Percentiles rank a stretch among this genome's conserved stretches.
Conservation (phyloP, 495 filamentous ascomycete genomes). For the Chaetomium fimeti region DNA sequence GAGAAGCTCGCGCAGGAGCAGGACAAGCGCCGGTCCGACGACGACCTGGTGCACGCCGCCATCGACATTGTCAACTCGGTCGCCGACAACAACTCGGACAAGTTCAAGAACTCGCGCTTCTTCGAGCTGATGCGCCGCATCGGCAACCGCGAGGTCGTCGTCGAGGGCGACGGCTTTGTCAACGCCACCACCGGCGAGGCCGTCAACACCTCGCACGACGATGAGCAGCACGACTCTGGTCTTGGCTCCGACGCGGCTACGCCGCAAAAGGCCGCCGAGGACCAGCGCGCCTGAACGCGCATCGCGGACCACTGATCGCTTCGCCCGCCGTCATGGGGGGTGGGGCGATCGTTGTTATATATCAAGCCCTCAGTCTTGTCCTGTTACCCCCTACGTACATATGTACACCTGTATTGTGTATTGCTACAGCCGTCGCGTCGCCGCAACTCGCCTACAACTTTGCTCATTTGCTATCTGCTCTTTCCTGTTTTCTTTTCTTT, state of each 20-base stretch:
- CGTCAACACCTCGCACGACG: slow-evolving; percentile 14
- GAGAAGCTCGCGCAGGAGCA: slow-evolving; percentile 28
- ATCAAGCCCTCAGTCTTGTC: neutral
- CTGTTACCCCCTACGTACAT: neutral
- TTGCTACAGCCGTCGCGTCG: slow-evolving; percentile 16
- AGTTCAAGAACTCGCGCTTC: slow-evolving; percentile 48
- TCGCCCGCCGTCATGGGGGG: neutral
- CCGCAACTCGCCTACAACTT: neutral
- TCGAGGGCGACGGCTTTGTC: slow-evolving; percentile 42
- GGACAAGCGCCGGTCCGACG: slow-evolving; percentile 26
- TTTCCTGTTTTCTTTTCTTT: slow-evolving; percentile 6
- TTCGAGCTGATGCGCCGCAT: slow-evolving; percentile 46
- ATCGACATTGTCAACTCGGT: slow-evolving; percentile 42
- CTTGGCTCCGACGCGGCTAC: neutral
- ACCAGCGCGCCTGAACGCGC: neutral
- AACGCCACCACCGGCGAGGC: slow-evolving; percentile 33
- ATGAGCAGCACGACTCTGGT: slow-evolving; percentile 4
- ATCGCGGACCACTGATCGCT: neutral
- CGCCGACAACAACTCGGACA: slow-evolving; percentile 39
- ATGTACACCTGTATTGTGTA: slow-evolving; percentile 6
- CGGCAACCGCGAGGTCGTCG: slow-evolving; percentile 40
- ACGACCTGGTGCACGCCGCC: slow-evolving; percentile 43
- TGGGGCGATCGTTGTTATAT: neutral
- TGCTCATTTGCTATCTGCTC: slow-evolving; percentile 8
- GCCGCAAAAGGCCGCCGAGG: neutral